These are phyloP conservation scores for Artemisia argyi DNA, from an alignment of 129 eudicot genomes.

Conservation along the genomic window DNA sequence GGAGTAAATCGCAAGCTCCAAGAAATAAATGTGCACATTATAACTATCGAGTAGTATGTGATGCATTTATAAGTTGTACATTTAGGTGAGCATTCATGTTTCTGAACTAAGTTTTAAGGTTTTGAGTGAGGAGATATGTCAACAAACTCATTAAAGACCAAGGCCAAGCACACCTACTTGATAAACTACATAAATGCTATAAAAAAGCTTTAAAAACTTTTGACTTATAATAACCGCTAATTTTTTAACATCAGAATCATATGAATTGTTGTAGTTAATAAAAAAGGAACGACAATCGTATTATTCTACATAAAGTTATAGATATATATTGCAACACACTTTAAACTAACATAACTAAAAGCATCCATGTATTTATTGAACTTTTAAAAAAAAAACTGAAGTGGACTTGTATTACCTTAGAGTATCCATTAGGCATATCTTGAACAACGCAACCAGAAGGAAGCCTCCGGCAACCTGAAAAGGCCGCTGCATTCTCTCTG, in stretches of 20 bases:
- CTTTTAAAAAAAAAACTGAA: constrained; percentile 2
- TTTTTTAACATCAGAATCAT: constrained; percentile 16
- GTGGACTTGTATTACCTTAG: constrained; percentile 58
- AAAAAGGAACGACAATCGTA: constrained; percentile 20
- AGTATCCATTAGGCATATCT: constrained; percentile 99
- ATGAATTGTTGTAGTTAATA: constrained; percentile 1
- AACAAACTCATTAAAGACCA: constrained; percentile 78
- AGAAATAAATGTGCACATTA: constrained; percentile 7
- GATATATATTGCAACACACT: background rate
- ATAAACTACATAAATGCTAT: constrained; percentile 43
- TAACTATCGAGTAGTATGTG: background rate
- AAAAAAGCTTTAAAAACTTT: constrained; percentile 26
- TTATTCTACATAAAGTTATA: background rate
- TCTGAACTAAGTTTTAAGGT: constrained; percentile 44
- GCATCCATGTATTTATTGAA: background rate
- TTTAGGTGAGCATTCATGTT: constrained; percentile 39
- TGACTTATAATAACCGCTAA: constrained; percentile 18
- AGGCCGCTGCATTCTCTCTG: constrained; percentile 59
- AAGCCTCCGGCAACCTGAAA: constrained; percentile 74
- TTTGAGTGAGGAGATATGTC: constrained; percentile 46
- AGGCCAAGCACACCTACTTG: constrained; percentile 51
- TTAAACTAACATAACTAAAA: constrained; percentile 1
- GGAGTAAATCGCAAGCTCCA: too few species aligned
- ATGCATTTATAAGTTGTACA: constrained; percentile 31
- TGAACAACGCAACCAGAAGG: constrained; percentile 98